phyloP scores from a whole-genome alignment of 2,329 filamentous ascomycete genomes.

The Pseudogymnoascus sp. region DNA sequence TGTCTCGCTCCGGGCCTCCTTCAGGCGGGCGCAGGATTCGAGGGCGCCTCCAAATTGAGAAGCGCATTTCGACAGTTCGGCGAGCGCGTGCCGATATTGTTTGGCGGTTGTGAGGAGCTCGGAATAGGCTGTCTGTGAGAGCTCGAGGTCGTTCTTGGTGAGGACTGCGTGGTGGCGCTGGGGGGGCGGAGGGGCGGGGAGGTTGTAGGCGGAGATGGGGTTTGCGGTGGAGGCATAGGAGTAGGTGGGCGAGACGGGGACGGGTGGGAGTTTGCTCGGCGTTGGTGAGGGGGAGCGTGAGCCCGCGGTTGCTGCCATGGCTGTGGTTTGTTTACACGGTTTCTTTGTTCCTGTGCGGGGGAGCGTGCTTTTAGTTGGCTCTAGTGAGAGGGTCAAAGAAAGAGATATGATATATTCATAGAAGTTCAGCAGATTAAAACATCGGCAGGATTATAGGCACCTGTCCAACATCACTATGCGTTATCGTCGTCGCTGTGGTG shows the following conservation, averaged over 20 bases:
- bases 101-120: conserved; percentile 56
- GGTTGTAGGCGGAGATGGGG: conserved; percentile 49
- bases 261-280: conserved; percentile 48
- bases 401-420: background rate
- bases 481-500: background rate
- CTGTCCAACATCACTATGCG: background rate
- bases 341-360: background rate
- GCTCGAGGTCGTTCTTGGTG: conserved; percentile 54
- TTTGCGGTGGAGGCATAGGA: conserved; percentile 56
- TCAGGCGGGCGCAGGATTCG: conserved; percentile 59
- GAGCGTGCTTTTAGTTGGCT: background rate
- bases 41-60: conserved; percentile 57
- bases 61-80: conserved; percentile 51
- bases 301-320: conserved; percentile 12
- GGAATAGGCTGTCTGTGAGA: conserved; percentile 54
- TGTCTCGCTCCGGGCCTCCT: conserved; percentile 55
- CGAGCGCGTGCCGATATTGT: conserved; percentile 53
- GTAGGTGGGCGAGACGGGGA: conserved; percentile 56
- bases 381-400: background rate
- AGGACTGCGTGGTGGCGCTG: conserved; percentile 48
- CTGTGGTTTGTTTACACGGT: conserved; percentile 11
- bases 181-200: conserved; percentile 38
- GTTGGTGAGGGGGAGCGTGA: conserved; percentile 38
- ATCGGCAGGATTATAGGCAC: background rate
- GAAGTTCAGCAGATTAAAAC: background rate